These are phyloP conservation scores for Colletotrichum liaoningense DNA, from an alignment of 2,329 filamentous ascomycete species.

Conservation along the genomic window DNA sequence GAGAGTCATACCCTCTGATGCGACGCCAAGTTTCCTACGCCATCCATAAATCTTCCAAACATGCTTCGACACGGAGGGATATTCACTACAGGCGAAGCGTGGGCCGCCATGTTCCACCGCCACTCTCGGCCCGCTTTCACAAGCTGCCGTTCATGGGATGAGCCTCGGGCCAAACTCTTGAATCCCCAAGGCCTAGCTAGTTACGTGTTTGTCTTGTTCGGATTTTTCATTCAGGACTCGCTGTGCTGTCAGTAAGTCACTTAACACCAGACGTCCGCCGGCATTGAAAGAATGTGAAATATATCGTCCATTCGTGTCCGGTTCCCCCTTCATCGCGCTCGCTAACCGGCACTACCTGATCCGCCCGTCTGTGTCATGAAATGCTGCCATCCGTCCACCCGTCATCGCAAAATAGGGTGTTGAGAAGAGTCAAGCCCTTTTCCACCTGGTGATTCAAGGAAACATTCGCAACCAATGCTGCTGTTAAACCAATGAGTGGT, in stretches of 20 bases:
- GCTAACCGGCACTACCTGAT: slow-evolving; percentile 15
- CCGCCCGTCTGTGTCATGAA: slow-evolving; percentile 23
- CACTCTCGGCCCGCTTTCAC: slow-evolving; percentile 29
- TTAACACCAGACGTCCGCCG: neutral
- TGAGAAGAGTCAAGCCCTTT: neutral
- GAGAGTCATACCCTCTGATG: slow-evolving; percentile 8
- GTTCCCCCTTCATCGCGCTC: neutral
- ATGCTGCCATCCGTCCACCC: slow-evolving; percentile 15
- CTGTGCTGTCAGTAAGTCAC: neutral
- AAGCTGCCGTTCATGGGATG: slow-evolving; percentile 30
- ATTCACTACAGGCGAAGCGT: neutral
- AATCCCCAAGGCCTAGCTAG: slow-evolving; percentile 8
- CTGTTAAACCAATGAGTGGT: slow-evolving; percentile 25
- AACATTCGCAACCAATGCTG: slow-evolving; percentile 7
- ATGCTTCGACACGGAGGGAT: slow-evolving; percentile 5
- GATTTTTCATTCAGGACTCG: neutral
- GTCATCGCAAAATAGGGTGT: slow-evolving; percentile 15
- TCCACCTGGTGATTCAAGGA: neutral
- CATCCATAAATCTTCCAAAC: slow-evolving; percentile 7
- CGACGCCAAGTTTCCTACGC: slow-evolving; percentile 11
- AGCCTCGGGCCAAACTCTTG: slow-evolving; percentile 19
- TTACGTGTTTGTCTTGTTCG: neutral
- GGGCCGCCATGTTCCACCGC: slow-evolving; percentile 15
- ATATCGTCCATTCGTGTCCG: slow-evolving; percentile 25
- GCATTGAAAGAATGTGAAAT: neutral